These are phyloP conservation scores for Fremontodendron californicum DNA, from an alignment of 345 rosid genomes.

Conservation along the genomic window DNA sequence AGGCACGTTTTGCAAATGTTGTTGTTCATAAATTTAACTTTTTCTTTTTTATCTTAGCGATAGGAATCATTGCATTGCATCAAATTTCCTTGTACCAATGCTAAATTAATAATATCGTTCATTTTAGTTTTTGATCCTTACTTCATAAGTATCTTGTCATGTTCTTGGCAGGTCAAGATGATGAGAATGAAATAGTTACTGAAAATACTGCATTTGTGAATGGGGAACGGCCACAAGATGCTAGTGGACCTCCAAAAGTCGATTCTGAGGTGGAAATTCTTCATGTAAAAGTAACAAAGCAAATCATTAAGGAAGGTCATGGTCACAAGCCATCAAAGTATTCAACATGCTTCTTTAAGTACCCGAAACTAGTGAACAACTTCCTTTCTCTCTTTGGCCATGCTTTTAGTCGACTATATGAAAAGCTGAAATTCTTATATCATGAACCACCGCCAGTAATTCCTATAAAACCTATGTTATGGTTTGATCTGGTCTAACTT, in stretches of 20 bases:
- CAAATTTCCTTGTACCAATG: too few relatives aligned
- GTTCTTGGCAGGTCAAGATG: slow-evolving; percentile 31
- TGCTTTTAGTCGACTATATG: not conserved
- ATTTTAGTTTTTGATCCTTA: not conserved
- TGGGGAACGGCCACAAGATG: slow-evolving; percentile 58
- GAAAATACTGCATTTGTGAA: slow-evolving; percentile 56
- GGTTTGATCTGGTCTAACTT: not conserved
- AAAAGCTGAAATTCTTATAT: not conserved
- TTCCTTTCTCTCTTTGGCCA: not conserved
- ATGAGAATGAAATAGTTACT: slow-evolving; percentile 52
- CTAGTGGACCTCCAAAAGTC: slow-evolving; percentile 61
- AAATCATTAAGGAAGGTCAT: slow-evolving; percentile 83
- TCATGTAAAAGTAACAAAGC: slow-evolving; percentile 83
- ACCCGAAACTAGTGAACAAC: not conserved
- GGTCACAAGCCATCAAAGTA: slow-evolving; percentile 89
- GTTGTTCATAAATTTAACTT: too few relatives aligned
- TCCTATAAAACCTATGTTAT: not conserved
- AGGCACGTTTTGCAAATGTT: too few relatives aligned
- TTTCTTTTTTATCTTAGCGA: too few relatives aligned
- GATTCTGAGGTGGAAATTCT: slow-evolving; percentile 58
- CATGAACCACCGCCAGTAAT: not conserved
- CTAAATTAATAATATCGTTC: too few relatives aligned
- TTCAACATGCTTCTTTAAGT: slow-evolving; percentile 63
- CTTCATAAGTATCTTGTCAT: not conserved
- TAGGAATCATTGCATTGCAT: too few relatives aligned